These are phyloP conservation scores for Pistacia vera DNA, from an alignment of 345 rosid genomes.

Conservation along the genomic window DNA sequence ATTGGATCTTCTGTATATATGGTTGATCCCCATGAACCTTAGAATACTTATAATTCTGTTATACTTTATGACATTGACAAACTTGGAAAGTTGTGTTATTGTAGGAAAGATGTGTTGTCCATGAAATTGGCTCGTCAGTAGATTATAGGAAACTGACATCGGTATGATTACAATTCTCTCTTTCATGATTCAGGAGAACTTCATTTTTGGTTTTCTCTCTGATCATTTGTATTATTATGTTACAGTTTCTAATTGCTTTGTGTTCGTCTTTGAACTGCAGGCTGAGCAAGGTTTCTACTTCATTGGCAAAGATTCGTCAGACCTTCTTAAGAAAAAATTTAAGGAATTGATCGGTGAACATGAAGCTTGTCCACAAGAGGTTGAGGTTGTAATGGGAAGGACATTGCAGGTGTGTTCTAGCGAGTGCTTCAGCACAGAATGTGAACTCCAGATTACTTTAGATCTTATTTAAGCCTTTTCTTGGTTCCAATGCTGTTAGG, in stretches of 20 bases:
- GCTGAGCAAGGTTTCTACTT: conserved; percentile 95
- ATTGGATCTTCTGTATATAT: conserved; percentile 2
- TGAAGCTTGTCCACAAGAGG: conserved; percentile 56
- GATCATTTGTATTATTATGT: conserved; percentile 16
- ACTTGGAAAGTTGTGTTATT: conserved; percentile 18
- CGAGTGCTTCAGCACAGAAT: neutral
- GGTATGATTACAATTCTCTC: conserved; percentile 37
- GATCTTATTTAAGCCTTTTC: neutral
- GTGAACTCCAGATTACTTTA: neutral
- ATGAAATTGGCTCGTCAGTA: conserved; percentile 85
- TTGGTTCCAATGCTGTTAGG: conserved; percentile 39
- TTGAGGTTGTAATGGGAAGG: conserved; percentile 97
- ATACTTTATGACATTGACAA: conserved; percentile 7
- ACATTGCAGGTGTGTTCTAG: conserved; percentile 56
- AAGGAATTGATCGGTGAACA: conserved; percentile 65
- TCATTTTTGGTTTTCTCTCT: conserved; percentile 14
- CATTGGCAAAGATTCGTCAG: conserved; percentile 65
- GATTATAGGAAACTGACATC: conserved; percentile 94
- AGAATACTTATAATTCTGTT: neutral
- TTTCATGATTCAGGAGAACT: conserved; percentile 4
- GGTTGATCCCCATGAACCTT: neutral
- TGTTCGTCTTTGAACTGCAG: conserved; percentile 39
- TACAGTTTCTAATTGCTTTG: conserved; percentile 9
- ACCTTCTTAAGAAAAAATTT: conserved; percentile 63
- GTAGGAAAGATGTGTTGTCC: conserved; percentile 79